phyloP scores from a whole-genome alignment of 768 basidiomycete species.

The Mycena kentingensis region DNA sequence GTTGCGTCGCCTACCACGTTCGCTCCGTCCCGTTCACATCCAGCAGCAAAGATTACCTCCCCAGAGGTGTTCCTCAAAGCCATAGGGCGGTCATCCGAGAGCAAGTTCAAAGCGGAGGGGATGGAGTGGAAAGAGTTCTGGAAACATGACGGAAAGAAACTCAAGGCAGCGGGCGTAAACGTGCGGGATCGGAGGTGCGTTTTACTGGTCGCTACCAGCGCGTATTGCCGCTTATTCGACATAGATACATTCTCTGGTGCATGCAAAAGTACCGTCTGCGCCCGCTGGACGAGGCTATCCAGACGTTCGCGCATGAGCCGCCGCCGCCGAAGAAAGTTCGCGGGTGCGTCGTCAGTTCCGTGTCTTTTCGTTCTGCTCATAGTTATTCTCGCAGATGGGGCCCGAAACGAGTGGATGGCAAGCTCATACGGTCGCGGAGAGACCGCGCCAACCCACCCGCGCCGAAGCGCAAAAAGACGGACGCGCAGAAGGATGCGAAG shows the following conservation, averaged over 20 bases:
- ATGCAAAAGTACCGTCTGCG: conserved; percentile 77
- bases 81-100: conserved; percentile 70
- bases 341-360: conserved; percentile 54
- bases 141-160: conserved; percentile 53
- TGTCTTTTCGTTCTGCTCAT: background rate
- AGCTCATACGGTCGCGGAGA: conserved; percentile 66
- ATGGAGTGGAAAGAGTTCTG: conserved; percentile 73
- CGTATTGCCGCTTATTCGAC: background rate
- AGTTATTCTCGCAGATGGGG: conserved; percentile 56
- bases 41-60: conserved; percentile 54
- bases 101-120: conserved; percentile 55
- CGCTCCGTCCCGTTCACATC: conserved; percentile 9
- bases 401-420: conserved; percentile 72
- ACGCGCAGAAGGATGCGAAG: background rate
- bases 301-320: conserved; percentile 66
- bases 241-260: conserved; percentile 82
- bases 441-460: conserved; percentile 35
- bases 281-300: conserved; percentile 47
- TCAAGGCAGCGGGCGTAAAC: conserved; percentile 65
- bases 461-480: background rate
- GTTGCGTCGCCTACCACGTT: conserved; percentile 14
- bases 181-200: conserved; percentile 15
- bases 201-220: background rate
- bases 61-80: conserved; percentile 69
- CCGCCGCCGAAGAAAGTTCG: conserved; percentile 76